Conservation (phyloP, 2,329 filamentous ascomycete genomes). For the Simplicillium sp. region DNA sequence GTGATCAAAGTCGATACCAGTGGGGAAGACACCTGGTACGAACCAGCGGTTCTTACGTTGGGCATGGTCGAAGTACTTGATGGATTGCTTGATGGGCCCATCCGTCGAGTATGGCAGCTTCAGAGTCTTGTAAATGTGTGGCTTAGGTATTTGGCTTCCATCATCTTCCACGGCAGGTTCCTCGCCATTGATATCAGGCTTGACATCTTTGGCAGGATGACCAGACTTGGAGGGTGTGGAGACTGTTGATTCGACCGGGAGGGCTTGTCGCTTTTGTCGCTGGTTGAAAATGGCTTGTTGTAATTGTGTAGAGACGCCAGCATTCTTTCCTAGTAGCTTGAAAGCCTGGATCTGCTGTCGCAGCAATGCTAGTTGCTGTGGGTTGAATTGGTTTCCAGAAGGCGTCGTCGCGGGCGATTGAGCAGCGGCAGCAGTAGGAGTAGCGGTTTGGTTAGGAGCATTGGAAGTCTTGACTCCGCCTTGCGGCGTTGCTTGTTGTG, state of each 20-base stretch:
- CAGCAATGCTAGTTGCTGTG: conserved; percentile 69
- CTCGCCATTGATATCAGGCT: conserved; percentile 26
- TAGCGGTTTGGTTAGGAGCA: conserved; percentile 21
- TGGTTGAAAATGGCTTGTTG: conserved; percentile 77
- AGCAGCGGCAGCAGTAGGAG: conserved; percentile 22
- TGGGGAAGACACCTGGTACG: conserved; percentile 80
- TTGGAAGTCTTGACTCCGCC: conserved; percentile 17
- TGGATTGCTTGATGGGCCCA: conserved; percentile 39
- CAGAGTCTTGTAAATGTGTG: conserved; percentile 59
- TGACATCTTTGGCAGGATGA: conserved; percentile 10
- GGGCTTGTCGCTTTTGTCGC: conserved; percentile 53
- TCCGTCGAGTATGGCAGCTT: conserved; percentile 59
- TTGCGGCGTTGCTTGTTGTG: conserved; percentile 26
- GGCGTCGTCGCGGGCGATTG: conserved; percentile 17
- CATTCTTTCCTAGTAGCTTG: conserved; percentile 80
- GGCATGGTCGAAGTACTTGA: conserved; percentile 74
- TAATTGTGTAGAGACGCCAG: conserved; percentile 66
- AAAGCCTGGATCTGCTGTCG: conserved; percentile 86
- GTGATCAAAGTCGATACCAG: conserved; percentile 80
- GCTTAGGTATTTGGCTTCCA: conserved; percentile 23
- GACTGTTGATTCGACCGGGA: conserved; percentile 36
- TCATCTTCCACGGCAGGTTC: conserved; percentile 23
- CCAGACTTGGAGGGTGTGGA: conserved; percentile 19
- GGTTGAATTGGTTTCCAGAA: conserved; percentile 53
- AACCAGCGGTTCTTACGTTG: conserved; percentile 67